Conservation (phyloP, 1,284 basidiomycete genomes). For the Ceratobasidium papillatum region DNA sequence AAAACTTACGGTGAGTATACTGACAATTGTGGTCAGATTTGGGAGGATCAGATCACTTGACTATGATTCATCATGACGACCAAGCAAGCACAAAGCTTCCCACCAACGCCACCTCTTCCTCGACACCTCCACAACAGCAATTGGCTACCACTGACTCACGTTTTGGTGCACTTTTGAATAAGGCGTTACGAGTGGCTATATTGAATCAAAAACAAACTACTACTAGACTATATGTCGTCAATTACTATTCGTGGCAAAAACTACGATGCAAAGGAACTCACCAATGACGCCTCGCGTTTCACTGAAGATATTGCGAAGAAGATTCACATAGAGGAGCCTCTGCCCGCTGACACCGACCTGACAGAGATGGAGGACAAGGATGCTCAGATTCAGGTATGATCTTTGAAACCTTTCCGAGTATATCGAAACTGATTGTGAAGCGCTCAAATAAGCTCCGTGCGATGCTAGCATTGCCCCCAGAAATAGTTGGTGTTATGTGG, state of each 20-base stretch:
- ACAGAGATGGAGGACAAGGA: constrained; percentile 23
- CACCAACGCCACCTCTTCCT: background rate
- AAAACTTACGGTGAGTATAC: background rate
- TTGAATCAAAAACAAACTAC: too few species aligned
- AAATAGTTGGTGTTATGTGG: constrained; percentile 8
- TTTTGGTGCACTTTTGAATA: too few species aligned
- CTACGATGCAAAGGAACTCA: constrained; percentile 11
- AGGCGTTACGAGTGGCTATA: too few species aligned
- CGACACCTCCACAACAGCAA: too few species aligned
- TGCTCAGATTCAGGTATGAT: constrained; percentile 20
- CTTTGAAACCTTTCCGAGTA: background rate
- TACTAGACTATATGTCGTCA: background rate
- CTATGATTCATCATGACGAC: background rate
- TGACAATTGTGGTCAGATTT: background rate
- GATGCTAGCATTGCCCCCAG: constrained; percentile 11
- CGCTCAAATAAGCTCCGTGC: constrained; percentile 1
- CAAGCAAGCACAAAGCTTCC: background rate
- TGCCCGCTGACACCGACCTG: constrained; percentile 10
- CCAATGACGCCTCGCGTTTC: background rate
- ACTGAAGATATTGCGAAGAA: background rate
- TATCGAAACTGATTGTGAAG: background rate
- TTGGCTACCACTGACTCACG: too few species aligned
- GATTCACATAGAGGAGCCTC: background rate
- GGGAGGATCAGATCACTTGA: background rate
- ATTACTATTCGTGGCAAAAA: constrained; percentile 4